These are phyloP conservation scores for Exophiala oligosperma DNA, from an alignment of 2,329 filamentous ascomycete genomes.

Conservation along the genomic window DNA sequence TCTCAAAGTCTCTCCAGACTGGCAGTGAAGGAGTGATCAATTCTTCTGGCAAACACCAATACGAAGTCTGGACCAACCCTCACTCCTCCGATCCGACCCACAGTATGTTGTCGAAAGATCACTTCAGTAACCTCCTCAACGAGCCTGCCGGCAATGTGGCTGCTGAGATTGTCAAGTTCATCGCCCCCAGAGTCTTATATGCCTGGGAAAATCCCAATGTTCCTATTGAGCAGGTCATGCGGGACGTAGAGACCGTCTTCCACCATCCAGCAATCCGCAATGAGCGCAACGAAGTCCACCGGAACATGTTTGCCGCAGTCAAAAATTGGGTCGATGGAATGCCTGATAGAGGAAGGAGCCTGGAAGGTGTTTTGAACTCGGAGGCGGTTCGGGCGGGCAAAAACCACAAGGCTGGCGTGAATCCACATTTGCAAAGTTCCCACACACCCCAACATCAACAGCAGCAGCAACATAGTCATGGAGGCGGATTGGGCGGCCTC, in stretches of 20 bases:
- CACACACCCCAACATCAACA: slow-evolving; percentile 6
- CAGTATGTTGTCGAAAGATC: slow-evolving; percentile 80
- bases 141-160: slow-evolving; percentile 74
- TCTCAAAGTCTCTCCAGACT: slow-evolving; percentile 79
- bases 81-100: slow-evolving; percentile 76
- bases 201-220: slow-evolving; percentile 89
- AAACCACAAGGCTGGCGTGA: slow-evolving; percentile 63
- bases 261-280: slow-evolving; percentile 87
- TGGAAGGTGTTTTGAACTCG: slow-evolving; percentile 76
- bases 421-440: slow-evolving; percentile 17
- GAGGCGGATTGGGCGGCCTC: slow-evolving; percentile 17
- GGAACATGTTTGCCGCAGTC: slow-evolving; percentile 85
- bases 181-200: slow-evolving; percentile 82
- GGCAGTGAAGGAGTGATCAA: slow-evolving; percentile 73
- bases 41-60: slow-evolving; percentile 71
- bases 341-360: slow-evolving; percentile 62
- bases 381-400: slow-evolving; percentile 79
- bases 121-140: slow-evolving; percentile 78
- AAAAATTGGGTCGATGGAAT: slow-evolving; percentile 75
- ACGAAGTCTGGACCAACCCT: slow-evolving; percentile 77
- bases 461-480: slow-evolving; percentile 12
- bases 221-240: slow-evolving; percentile 76
- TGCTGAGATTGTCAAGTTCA: slow-evolving; percentile 77
- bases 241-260: slow-evolving; percentile 79
- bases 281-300: slow-evolving; percentile 74